A percentile compares a stretch with the other conserved stretches of the same genome.
Conservation (phyloP, 1,139 yeast species). For the Blastobotrys arbuscula region DNA sequence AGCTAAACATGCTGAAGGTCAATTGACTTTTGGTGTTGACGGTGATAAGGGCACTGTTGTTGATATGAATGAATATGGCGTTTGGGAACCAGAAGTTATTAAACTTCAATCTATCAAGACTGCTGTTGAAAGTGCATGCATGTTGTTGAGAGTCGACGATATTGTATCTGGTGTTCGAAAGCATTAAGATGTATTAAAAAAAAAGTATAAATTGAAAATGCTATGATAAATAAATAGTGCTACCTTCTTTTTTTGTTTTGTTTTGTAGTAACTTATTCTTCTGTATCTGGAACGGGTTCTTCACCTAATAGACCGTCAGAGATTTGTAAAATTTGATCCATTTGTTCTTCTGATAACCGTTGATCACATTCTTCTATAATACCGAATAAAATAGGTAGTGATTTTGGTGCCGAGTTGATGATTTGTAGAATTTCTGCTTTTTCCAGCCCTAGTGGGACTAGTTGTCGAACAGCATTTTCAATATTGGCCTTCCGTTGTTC, state of each 20-base stretch:
- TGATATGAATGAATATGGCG: constrained; percentile 92
- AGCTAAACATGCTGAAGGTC: constrained; percentile 92
- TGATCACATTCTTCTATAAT: constrained; percentile 89
- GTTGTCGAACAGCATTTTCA: constrained; percentile 38
- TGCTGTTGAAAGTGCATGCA: constrained; percentile 93
- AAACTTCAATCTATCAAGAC: constrained; percentile 96
- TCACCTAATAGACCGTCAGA: constrained; percentile 17
- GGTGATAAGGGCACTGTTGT: constrained; percentile 93
- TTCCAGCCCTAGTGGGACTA: constrained; percentile 58
- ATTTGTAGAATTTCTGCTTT: constrained; percentile 83
- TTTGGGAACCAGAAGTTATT: constrained; percentile 99
- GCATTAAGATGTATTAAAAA: constrained; percentile 16
- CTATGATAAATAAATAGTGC: neutral
- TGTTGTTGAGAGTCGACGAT: constrained; percentile 92
- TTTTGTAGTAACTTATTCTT: constrained; percentile 13
- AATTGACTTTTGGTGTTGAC: constrained; percentile 79
- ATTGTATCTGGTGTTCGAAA: constrained; percentile 92
- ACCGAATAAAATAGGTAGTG: constrained; percentile 71
- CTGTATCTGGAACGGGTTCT: constrained; percentile 22
- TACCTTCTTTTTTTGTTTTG: neutral
- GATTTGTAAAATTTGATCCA: constrained; percentile 18
- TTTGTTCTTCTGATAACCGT: constrained; percentile 60
- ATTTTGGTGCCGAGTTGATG: constrained; percentile 70
- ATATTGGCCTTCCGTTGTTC: constrained; percentile 47
- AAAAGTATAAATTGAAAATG: neutral